Conservation (phyloP, 345 rosid species). For the Hibiscus mutabilis region DNA sequence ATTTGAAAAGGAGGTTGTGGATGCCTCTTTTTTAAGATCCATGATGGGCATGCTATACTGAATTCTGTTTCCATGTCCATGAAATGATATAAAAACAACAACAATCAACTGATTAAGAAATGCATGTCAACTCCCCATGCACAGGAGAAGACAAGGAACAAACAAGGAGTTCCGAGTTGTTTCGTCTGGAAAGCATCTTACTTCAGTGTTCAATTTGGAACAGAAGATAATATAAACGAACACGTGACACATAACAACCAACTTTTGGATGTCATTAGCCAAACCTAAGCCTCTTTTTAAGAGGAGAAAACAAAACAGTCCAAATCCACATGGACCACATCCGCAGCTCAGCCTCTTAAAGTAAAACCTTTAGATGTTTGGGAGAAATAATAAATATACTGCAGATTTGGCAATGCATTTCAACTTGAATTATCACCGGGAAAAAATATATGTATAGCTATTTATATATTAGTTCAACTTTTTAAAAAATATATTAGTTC, state of each 20-base stretch:
- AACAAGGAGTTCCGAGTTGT: conserved; percentile 14
- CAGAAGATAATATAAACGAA: too few species aligned
- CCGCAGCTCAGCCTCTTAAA: too few species aligned
- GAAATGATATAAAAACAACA: too few species aligned
- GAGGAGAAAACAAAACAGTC: conserved; percentile 12
- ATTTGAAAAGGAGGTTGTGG: background rate
- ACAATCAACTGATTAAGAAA: background rate
- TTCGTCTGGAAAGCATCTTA: conserved; percentile 12
- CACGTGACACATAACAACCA: conserved; percentile 17
- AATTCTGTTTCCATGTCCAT: conserved; percentile 1
- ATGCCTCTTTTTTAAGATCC: background rate
- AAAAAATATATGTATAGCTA: too few species aligned
- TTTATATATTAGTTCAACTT: too few species aligned
- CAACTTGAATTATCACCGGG: too few species aligned
- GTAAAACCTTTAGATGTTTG: too few species aligned
- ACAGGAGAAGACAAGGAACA: conserved; percentile 19
- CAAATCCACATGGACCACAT: background rate
- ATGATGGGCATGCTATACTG: background rate
- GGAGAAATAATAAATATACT: background rate
- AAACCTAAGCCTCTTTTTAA: conserved; percentile 16
- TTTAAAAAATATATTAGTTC: too few species aligned
- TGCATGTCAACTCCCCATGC: conserved; percentile 38
- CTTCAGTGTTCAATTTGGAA: conserved; percentile 11
- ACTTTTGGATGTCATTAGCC: conserved; percentile 24
- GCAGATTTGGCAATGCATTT: too few species aligned